A percentile compares a stretch with the other conserved stretches of the same genome.
These are phyloP conservation scores for Claviceps maximensis DNA, from an alignment of 2,329 filamentous ascomycete species.

Conservation along the genomic window DNA sequence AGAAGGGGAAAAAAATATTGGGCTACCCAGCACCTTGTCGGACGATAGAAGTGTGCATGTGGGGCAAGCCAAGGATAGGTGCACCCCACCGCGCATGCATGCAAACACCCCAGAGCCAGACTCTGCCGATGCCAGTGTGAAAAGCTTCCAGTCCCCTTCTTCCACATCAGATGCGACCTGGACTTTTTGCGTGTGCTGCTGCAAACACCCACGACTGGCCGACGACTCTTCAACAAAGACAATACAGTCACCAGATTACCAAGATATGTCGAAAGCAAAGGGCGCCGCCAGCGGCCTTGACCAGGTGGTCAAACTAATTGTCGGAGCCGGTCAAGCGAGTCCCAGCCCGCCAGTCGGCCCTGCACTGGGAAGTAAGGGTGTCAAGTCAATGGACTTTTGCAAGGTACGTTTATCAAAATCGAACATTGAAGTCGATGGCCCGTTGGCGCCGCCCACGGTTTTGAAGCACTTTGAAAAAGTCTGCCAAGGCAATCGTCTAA, in stretches of 20 bases:
- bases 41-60: not conserved
- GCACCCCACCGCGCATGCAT: constrained; percentile 1
- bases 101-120: not conserved
- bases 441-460: not conserved
- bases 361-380: constrained; percentile 89
- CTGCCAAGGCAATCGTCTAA: constrained; percentile 9
- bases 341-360: constrained; percentile 94
- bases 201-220: not conserved
- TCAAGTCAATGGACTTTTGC: constrained; percentile 99
- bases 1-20: not conserved
- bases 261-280: constrained; percentile 39
- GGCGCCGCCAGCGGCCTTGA: constrained; percentile 33
- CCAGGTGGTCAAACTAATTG: constrained; percentile 91
- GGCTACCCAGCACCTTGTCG: not conserved
- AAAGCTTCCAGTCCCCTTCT: not conserved
- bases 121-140: not conserved
- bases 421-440: not conserved
- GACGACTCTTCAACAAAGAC: constrained; percentile 5
- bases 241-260: constrained; percentile 7
- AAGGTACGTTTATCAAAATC: constrained; percentile 45
- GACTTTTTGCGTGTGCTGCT: not conserved
- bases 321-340: constrained; percentile 87
- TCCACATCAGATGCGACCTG: not conserved
- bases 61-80: not conserved
- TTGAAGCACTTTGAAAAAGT: not conserved